These are phyloP conservation scores for Umbelopsis sp. DNA, from an alignment of 371 early-diverging fungal genomes.

Conservation along the genomic window DNA sequence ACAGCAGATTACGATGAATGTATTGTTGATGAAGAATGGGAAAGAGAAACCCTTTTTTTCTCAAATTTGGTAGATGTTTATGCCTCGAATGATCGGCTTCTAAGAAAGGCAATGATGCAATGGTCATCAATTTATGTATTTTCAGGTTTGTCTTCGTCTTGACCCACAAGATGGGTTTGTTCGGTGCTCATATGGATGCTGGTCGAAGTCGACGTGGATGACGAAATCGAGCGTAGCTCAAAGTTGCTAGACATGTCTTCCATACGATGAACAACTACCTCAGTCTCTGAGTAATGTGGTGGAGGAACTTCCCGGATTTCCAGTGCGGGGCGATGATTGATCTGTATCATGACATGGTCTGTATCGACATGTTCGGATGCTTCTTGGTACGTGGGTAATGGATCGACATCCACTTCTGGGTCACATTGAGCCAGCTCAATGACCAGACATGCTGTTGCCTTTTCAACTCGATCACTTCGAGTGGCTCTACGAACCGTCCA, in stretches of 20 bases:
- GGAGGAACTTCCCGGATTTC: constrained; percentile 20
- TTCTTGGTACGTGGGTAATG: constrained; percentile 42
- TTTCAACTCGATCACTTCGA: constrained; percentile 24
- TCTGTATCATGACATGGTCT: constrained; percentile 6
- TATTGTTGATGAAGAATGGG: not conserved
- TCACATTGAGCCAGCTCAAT: constrained; percentile 33
- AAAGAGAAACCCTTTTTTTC: not conserved
- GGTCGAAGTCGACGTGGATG: not conserved
- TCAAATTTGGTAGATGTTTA: not conserved
- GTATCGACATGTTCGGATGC: constrained; percentile 20
- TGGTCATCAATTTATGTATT: not conserved
- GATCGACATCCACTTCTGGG: constrained; percentile 27
- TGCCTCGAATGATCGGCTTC: not conserved
- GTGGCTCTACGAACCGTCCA: constrained; percentile 37
- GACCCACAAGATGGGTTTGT: not conserved
- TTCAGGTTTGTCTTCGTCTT: constrained; percentile 3
- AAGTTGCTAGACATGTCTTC: not conserved
- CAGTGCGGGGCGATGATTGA: not conserved
- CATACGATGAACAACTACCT: not conserved
- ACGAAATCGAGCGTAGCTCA: not conserved
- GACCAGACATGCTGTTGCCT: constrained; percentile 27
- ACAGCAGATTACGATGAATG: not conserved
- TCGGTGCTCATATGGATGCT: not conserved
- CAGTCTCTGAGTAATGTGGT: constrained; percentile 29
- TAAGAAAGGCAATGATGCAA: not conserved